These are phyloP conservation scores for Chamaenerion angustifolium DNA, from an alignment of 345 rosid genomes.

Conservation along the genomic window DNA sequence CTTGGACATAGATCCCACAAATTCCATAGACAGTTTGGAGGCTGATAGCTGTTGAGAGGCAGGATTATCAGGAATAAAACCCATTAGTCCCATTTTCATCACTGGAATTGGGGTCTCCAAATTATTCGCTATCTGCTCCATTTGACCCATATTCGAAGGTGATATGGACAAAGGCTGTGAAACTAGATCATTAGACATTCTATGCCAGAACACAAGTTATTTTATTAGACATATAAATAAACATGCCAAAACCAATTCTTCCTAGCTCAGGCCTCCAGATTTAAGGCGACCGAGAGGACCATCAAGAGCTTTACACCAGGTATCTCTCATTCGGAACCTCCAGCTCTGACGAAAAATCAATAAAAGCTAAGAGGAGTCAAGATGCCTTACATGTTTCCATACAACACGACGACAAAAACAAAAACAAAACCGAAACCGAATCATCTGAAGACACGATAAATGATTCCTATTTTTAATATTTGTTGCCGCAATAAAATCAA, in stretches of 20 bases:
- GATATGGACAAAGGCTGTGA: slow-evolving; percentile 28
- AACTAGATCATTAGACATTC: slow-evolving; percentile 42
- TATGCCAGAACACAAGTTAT: slow-evolving; percentile 10
- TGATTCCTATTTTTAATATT: too few species aligned
- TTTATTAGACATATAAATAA: too few species aligned
- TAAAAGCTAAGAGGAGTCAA: too few species aligned
- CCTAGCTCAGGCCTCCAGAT: background rate
- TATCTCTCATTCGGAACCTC: background rate
- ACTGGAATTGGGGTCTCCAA: slow-evolving; percentile 25
- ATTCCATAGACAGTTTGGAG: slow-evolving; percentile 13
- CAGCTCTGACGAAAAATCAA: background rate
- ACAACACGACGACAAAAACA: too few species aligned
- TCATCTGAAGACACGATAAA: too few species aligned
- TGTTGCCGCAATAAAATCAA: too few species aligned
- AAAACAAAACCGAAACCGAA: too few species aligned
- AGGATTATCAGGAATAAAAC: slow-evolving; percentile 10
- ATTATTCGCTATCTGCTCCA: slow-evolving; percentile 25
- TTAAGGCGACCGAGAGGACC: too few species aligned
- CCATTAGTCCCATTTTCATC: slow-evolving; percentile 23
- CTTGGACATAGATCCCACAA: slow-evolving; percentile 11
- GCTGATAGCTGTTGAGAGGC: slow-evolving; percentile 16
- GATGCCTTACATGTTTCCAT: too few species aligned
- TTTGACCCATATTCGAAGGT: slow-evolving; percentile 26
- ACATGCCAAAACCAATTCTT: slow-evolving; percentile 13
- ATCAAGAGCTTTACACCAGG: slow-evolving; percentile 1